Evolutionary conservation across 2,329 filamentous ascomycete genomes (phyloP).

Genomic region (Drechslerella stenobrocha): DNA sequence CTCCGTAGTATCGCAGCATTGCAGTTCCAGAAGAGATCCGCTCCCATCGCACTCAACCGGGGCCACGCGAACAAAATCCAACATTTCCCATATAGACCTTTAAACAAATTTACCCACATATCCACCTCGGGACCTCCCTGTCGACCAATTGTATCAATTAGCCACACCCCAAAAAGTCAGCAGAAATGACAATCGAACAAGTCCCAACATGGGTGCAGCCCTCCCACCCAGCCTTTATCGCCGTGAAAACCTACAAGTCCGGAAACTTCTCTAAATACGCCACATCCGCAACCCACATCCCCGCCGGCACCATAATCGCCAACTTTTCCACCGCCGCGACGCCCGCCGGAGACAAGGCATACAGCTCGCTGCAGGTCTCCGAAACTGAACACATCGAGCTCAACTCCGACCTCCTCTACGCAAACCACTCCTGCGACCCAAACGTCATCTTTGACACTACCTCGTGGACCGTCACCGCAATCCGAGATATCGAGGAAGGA

Average conservation of each 20-base stretch:
- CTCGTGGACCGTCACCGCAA: slow-evolving; percentile 64
- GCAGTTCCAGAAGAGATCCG: too few relatives aligned
- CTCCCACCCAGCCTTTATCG: slow-evolving; percentile 37
- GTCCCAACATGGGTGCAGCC: slow-evolving; percentile 33
- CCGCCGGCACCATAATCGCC: slow-evolving; percentile 68
- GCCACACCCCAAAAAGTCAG: not conserved
- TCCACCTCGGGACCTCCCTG: too few relatives aligned
- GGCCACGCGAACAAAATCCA: too few relatives aligned
- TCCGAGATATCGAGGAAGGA: slow-evolving; percentile 61
- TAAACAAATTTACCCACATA: too few relatives aligned
- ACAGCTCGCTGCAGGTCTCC: slow-evolving; percentile 67
- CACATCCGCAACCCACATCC: slow-evolving; percentile 55
- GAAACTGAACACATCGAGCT: slow-evolving; percentile 64
- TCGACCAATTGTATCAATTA: too few relatives aligned
- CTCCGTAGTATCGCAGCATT: too few relatives aligned
- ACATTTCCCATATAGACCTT: too few relatives aligned
- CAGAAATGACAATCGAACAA: slow-evolving; percentile 41
- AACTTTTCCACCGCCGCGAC: slow-evolving; percentile 67
- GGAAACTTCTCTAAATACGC: slow-evolving; percentile 41
- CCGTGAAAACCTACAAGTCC: slow-evolving; percentile 45
- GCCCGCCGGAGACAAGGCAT: slow-evolving; percentile 64
- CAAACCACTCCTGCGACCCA: slow-evolving; percentile 70
- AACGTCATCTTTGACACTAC: slow-evolving; percentile 67
- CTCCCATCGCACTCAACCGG: too few relatives aligned
- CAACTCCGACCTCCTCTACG: slow-evolving; percentile 69